Evolutionary conservation across 176 grass and related monocot species (phyloP).

Genomic region (Triticum urartu): DNA sequence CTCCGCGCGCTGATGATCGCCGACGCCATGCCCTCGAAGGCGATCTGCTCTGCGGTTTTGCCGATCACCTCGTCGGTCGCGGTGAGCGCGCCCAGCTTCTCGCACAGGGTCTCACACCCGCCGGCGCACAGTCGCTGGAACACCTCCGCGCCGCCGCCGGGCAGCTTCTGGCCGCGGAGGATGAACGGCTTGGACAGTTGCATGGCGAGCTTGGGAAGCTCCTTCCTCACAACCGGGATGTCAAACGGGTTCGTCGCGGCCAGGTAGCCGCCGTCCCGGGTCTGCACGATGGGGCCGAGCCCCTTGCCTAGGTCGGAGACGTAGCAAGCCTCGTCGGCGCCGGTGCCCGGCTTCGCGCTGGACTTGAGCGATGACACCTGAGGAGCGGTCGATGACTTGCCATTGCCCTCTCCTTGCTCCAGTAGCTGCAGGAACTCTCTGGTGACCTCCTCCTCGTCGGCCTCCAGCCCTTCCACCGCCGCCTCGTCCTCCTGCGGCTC

Average conservation of each 20-base stretch:
- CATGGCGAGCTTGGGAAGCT: slow-evolving; percentile 83
- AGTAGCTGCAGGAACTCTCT: slow-evolving; percentile 73
- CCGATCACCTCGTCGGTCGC: slow-evolving; percentile 76
- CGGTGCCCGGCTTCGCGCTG: neutral
- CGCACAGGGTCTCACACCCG: slow-evolving; percentile 41
- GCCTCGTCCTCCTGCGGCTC: slow-evolving; percentile 29
- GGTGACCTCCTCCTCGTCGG: slow-evolving; percentile 81
- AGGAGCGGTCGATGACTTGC: neutral
- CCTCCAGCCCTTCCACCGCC: slow-evolving; percentile 37
- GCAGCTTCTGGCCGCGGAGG: slow-evolving; percentile 49
- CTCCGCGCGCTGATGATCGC: slow-evolving; percentile 67
- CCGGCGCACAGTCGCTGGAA: slow-evolving; percentile 57
- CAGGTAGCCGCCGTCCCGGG: slow-evolving; percentile 81
- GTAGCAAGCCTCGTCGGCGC: slow-evolving; percentile 39
- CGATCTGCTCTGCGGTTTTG: slow-evolving; percentile 90
- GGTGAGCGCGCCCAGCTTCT: slow-evolving; percentile 42
- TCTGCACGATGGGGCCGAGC: slow-evolving; percentile 74
- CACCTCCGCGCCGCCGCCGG: slow-evolving; percentile 59
- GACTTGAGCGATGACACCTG: slow-evolving; percentile 40
- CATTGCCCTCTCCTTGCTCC: slow-evolving; percentile 44
- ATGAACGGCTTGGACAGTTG: slow-evolving; percentile 83
- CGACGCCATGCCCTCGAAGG: slow-evolving; percentile 88
- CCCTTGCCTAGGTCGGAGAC: slow-evolving; percentile 84
- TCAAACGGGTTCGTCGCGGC: slow-evolving; percentile 84
- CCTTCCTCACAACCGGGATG: slow-evolving; percentile 51